Base-by-base conservation (phyloP, 1,139 yeast species). In the Candida labiduridarum region DNA sequence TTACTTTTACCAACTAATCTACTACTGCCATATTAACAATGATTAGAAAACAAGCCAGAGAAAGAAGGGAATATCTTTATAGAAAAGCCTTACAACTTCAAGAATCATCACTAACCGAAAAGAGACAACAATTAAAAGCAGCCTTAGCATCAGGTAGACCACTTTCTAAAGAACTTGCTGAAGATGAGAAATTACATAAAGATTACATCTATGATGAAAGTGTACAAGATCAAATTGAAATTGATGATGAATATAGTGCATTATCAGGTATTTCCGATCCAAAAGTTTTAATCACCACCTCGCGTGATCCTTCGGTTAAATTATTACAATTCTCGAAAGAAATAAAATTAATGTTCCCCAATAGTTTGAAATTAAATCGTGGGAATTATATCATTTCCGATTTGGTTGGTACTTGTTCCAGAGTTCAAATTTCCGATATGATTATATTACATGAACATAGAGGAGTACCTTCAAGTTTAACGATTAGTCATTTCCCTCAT, bases 391-490 rank as follows among this genome's bases (percentile, higher is more conserved):
- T 95, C 53, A 83, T 94, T 73, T 88, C 96, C 1, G 88, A 88
- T 51, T 73, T 94, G 46, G 96, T 91, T 4, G 82, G 86, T 45
- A 91, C 97, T 1, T 91, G 98, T 68, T 82, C 86, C 50, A 64
- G 76, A 52, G 74, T 74, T 2, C 80, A 85, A 36, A 84, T 94
- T 10, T 86, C 96, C 2, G 99, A 94, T 65, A 72, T 95, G 61
- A 76, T 94, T 19, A 79, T 95, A 6, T 71, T 95, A 39, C 99
- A 94, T 68, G 99, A 94, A 67, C 99, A 94, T 69, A 81, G 99
- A 69, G 99, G 99, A 80, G 94, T 90, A 0, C 99, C 99, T 47
- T 91, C 97, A 0, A 89, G 97, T 1, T 64, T 94, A 53, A 94
- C 99, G 1, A 74, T 94, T 34, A 87, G 96, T 41, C 99, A 94